Conservation (phyloP, 208 protist genomes). For the Histomonas meleagridis region DNA sequence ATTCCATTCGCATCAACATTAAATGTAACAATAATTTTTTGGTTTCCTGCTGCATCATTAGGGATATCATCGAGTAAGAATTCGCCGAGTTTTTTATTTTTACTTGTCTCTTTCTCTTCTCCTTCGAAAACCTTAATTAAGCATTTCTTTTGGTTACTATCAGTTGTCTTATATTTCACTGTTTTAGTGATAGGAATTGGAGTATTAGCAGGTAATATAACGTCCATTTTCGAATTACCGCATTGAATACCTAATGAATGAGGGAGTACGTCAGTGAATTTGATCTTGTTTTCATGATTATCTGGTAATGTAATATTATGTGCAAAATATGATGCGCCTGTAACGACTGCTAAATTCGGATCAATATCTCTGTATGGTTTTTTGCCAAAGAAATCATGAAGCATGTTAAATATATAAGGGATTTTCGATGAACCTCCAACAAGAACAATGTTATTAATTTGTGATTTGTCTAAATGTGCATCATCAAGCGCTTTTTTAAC, state of each 20-base stretch:
- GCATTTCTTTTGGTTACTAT: conserved; percentile 71
- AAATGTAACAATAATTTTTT: conserved; percentile 67
- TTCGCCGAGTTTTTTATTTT: conserved; percentile 85
- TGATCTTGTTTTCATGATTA: conserved; percentile 52
- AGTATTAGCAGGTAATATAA: conserved; percentile 64
- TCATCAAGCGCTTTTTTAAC: conserved; percentile 79
- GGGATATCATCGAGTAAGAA: conserved; percentile 90
- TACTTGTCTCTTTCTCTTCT: conserved; percentile 94
- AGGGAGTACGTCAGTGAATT: conserved; percentile 80
- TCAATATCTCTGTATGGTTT: conserved; percentile 50
- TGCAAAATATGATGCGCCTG: conserved; percentile 49
- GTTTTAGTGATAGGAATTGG: conserved; percentile 75
- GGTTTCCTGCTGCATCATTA: conserved; percentile 80
- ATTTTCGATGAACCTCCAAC: conserved; percentile 85
- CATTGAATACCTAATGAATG: no score
- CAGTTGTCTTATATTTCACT: no score
- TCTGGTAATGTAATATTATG: conserved; percentile 38
- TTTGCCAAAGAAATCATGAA: conserved; percentile 58
- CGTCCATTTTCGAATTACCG: conserved; percentile 75
- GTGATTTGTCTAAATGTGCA: conserved; percentile 70
- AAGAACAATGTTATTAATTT: conserved; percentile 84
- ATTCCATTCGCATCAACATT: conserved; percentile 82
- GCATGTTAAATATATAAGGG: conserved; percentile 57
- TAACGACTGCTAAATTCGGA: conserved; percentile 54
- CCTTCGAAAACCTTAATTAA: conserved; percentile 86